Evolutionary conservation across 768 basidiomycete species (phyloP).

Genomic region (Atractiella rhizophila): DNA sequence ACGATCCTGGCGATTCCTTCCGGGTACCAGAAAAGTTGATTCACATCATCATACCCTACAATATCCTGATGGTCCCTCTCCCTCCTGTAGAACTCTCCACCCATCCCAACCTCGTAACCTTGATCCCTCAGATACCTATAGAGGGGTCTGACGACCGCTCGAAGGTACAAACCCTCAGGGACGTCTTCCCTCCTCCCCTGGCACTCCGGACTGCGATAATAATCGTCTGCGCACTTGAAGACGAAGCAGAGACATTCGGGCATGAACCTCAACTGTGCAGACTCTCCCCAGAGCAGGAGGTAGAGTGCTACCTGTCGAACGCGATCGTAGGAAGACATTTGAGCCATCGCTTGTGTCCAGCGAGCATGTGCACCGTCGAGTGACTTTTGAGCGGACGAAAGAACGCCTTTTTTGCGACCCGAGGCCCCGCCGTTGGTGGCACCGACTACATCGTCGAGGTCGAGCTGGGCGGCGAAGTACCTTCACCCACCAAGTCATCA

Average conservation of each 20-base stretch:
- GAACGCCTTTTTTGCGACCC: constrained; percentile 33
- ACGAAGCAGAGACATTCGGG: constrained; percentile 97
- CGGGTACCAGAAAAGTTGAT: constrained; percentile 98
- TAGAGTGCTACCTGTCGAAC: constrained; percentile 87
- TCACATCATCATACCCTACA: constrained; percentile 96
- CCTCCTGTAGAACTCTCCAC: constrained; percentile 63
- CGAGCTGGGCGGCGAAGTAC: constrained; percentile 98
- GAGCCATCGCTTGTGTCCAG: constrained; percentile 95
- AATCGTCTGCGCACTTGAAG: constrained; percentile 99
- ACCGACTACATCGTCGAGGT: constrained; percentile 91
- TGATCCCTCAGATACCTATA: constrained; percentile 95
- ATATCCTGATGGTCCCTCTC: constrained; percentile 82
- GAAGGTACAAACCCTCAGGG: constrained; percentile 81
- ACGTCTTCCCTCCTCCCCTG: constrained; percentile 76
- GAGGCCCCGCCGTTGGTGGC: constrained; percentile 56
- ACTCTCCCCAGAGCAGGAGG: constrained; percentile 92
- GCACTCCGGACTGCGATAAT: constrained; percentile 95
- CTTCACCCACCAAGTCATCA: no score
- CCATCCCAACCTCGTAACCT: constrained; percentile 85
- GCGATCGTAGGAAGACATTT: constrained; percentile 94
- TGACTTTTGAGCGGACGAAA: constrained; percentile 36
- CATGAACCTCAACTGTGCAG: constrained; percentile 83
- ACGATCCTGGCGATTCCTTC: constrained; percentile 86
- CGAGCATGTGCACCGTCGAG: constrained; percentile 64
- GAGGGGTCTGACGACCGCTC: constrained; percentile 67